A percentile compares a stretch with the other conserved stretches of the same genome.
Conservation (phyloP, 108 stramenopile species). For the Cylindrotheca closterium region DNA sequence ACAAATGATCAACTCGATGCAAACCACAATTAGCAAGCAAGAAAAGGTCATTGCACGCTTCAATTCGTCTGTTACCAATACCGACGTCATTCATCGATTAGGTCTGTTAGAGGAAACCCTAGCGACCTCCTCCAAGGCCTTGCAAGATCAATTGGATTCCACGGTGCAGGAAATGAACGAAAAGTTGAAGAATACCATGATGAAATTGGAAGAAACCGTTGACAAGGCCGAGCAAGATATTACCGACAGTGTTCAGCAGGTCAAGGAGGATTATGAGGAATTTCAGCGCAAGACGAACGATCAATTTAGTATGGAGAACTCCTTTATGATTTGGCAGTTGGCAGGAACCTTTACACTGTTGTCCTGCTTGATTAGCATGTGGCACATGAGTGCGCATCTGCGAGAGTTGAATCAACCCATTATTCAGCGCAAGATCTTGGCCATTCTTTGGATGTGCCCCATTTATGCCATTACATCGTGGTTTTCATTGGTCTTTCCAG, state of each 20-base stretch:
- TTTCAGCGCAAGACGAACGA: slow-evolving; percentile 80
- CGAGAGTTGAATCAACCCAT: slow-evolving; percentile 81
- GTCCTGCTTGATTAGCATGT: slow-evolving; percentile 86
- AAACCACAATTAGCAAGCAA: slow-evolving; percentile 32
- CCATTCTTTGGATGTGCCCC: slow-evolving; percentile 91
- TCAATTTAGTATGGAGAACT: slow-evolving; percentile 91
- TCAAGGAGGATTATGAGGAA: slow-evolving; percentile 66
- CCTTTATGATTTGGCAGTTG: slow-evolving; percentile 90
- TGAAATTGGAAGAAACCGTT: slow-evolving; percentile 40
- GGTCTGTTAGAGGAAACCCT: slow-evolving; percentile 35
- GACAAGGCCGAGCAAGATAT: slow-evolving; percentile 48
- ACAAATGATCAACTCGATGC: slow-evolving; percentile 22
- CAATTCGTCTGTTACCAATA: slow-evolving; percentile 74
- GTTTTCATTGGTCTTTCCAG: slow-evolving; percentile 81
- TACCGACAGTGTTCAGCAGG: slow-evolving; percentile 45
- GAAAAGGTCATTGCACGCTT: slow-evolving; percentile 66
- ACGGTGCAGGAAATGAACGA: slow-evolving; percentile 25
- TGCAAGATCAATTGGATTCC: slow-evolving; percentile 20
- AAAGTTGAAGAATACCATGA: slow-evolving; percentile 43
- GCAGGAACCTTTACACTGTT: slow-evolving; percentile 91
- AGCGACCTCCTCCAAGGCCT: slow-evolving; percentile 25
- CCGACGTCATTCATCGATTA: slow-evolving; percentile 66
- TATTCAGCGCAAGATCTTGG: slow-evolving; percentile 84
- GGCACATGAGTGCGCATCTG: slow-evolving; percentile 91
- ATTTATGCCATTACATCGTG: slow-evolving; percentile 82